Evolutionary conservation across 345 rosid genomes (phyloP).

Genomic region (Eutrema yunnanense): DNA sequence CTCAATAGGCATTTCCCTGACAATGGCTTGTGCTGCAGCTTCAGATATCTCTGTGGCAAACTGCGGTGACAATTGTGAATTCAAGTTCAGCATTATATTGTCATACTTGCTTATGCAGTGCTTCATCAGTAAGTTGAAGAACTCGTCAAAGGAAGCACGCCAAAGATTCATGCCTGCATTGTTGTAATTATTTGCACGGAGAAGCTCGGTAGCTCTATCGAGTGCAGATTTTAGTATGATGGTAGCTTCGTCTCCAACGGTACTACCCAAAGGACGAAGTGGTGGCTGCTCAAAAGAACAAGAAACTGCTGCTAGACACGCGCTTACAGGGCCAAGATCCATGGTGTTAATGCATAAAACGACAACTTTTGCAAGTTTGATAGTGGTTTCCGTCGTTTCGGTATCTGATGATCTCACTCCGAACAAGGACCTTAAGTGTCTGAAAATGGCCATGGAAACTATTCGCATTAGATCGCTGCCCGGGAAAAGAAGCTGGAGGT

Average conservation of each 20-base stretch:
- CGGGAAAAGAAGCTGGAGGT: slow-evolving; percentile 68
- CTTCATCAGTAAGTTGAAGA: slow-evolving; percentile 70
- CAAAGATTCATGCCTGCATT: slow-evolving; percentile 51
- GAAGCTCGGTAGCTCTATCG: slow-evolving; percentile 62
- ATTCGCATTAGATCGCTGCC: slow-evolving; percentile 63
- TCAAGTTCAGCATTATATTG: slow-evolving; percentile 59
- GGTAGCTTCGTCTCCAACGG: slow-evolving; percentile 71
- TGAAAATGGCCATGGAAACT: slow-evolving; percentile 87
- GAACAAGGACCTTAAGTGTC: slow-evolving; percentile 75
- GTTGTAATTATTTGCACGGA: slow-evolving; percentile 52
- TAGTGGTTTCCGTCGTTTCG: slow-evolving; percentile 51
- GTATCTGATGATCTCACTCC: slow-evolving; percentile 57
- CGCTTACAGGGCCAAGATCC: slow-evolving; percentile 79
- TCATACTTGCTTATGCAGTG: slow-evolving; percentile 77
- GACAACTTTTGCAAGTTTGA: slow-evolving; percentile 54
- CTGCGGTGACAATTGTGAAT: slow-evolving; percentile 31
- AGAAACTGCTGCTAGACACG: slow-evolving; percentile 79
- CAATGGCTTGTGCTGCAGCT: slow-evolving; percentile 61
- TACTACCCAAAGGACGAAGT: slow-evolving; percentile 73
- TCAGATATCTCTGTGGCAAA: slow-evolving; percentile 38
- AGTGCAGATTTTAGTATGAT: slow-evolving; percentile 55
- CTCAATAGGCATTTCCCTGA: slow-evolving; percentile 78
- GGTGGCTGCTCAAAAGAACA: slow-evolving; percentile 89
- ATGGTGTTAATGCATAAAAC: slow-evolving; percentile 50
- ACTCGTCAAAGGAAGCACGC: slow-evolving; percentile 90